Evolutionary conservation across 257 asterid species (phyloP), one percentile per base, ranked within the genome.

Genomic region (Knoxia roxburghii): DNA sequence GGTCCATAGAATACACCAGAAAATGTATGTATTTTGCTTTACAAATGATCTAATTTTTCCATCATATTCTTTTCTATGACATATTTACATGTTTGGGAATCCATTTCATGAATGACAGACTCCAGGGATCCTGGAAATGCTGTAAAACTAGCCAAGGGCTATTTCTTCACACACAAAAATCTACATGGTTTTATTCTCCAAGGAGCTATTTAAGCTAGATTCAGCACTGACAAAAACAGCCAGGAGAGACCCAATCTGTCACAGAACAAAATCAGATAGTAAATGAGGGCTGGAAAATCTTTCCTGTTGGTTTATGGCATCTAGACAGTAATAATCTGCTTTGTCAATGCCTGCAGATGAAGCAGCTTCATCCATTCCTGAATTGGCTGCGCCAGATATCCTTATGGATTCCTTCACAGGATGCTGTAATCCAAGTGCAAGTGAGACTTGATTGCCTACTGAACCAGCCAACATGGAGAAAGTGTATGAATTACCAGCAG

Each of bases 191-290:
- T 40, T 49, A 6, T 40, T 6, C 11, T 48, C 13, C 14, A 24
- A 35, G n/a, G n/a, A n/a, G n/a, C n/a, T 50, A 45, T 50, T 18
- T 43, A 50, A 12, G n/a, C n/a, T 4, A 26, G 52, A 65, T 37
- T 67, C 45, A 57, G 43, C 60, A 70, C 57, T 56, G 69, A 63
- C 52, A 43, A 70, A n/a, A 60, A 66, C 30, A 59, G 61, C 45
- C 18, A 46, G 59, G 41, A 9, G 41, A 37, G 41, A 37, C 9
- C 53, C 33, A 46, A 68, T 45, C 64, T 57, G 18, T 85, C 84
- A 81, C 30, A 76, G 79, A 64, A 84, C 90, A 78, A 87, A 84
- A 81, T 87, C 90, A 26, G 89, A 78, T 69, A 83, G 54, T 53
- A 80, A 72, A 75, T 85, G 83, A 5, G 81, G 60, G 72, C 70